Percentiles rank a stretch among this genome's conserved stretches.
Conservation (phyloP, 768 basidiomycete species). For the Phlebiopsis gigantea region DNA sequence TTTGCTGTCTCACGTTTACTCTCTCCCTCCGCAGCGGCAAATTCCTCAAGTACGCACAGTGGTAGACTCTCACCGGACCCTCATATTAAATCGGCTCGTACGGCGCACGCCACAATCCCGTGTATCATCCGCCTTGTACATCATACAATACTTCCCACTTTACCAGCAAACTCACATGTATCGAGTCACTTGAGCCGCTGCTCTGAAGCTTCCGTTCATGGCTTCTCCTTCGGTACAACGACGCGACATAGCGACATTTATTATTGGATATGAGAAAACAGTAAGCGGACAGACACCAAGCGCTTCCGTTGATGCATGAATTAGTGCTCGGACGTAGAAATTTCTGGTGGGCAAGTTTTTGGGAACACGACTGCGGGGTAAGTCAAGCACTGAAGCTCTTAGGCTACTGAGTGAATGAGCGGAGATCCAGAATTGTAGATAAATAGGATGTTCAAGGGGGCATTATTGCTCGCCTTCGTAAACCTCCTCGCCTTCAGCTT, state of each 20-base stretch:
- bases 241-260: not conserved
- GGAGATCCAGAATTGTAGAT: not conserved
- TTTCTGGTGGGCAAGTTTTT: not conserved
- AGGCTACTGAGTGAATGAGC: not conserved
- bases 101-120: not conserved
- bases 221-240: not conserved
- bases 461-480: slow-evolving; percentile 26
- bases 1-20: not conserved
- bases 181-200: not conserved
- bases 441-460: not conserved
- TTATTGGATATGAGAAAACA: not conserved
- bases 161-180: not conserved
- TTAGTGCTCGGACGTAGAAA: not conserved
- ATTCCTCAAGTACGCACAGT: slow-evolving; percentile 68
- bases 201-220: not conserved
- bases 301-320: not conserved
- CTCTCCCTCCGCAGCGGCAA: slow-evolving; percentile 50
- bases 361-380: too few species aligned
- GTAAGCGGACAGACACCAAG: not conserved
- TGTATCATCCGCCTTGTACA: not conserved
- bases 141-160: not conserved
- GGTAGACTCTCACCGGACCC: slow-evolving; percentile 33
- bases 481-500: slow-evolving; percentile 23
- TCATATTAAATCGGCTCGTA: not conserved
- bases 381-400: not conserved